Conservation (phyloP, 2,329 filamentous ascomycete species). For the Botrytis aclada region DNA sequence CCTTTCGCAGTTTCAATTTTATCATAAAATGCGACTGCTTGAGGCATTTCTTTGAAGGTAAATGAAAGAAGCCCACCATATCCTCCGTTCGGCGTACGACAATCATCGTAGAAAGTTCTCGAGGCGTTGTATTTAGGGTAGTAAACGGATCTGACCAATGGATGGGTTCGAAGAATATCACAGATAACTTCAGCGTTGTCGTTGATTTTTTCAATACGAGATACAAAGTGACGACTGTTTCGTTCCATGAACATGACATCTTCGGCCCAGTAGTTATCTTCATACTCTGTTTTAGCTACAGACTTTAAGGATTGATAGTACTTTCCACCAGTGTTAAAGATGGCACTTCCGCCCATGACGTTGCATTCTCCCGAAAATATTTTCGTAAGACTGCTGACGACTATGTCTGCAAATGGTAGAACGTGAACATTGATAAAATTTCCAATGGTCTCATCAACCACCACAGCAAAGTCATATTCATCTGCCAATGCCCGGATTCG, state of each 20-base stretch:
- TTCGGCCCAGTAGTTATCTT: conserved; percentile 92
- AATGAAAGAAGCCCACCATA: conserved; percentile 89
- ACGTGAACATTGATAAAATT: conserved; percentile 97
- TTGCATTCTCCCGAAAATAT: conserved; percentile 97
- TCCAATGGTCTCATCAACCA: conserved; percentile 94
- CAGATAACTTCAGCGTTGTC: conserved; percentile 80
- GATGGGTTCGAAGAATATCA: conserved; percentile 60
- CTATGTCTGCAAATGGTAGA: conserved; percentile 81
- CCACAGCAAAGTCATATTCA: conserved; percentile 80
- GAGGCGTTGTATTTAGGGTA: conserved; percentile 81
- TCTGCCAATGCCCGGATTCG: conserved; percentile 80
- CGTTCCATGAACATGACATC: conserved; percentile 93
- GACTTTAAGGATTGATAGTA: conserved; percentile 70
- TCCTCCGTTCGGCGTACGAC: conserved; percentile 68
- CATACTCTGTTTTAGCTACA: conserved; percentile 63
- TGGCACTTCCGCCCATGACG: conserved; percentile 86
- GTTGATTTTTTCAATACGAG: conserved; percentile 81
- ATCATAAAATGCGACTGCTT: conserved; percentile 83
- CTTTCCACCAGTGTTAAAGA: conserved; percentile 62
- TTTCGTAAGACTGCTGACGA: conserved; percentile 94
- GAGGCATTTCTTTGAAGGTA: conserved; percentile 66
- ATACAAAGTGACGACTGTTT: conserved; percentile 89
- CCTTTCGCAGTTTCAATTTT: conserved; percentile 85
- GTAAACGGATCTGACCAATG: conserved; percentile 71
- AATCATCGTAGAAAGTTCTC: conserved; percentile 72